Evolutionary conservation across 805 yeast genomes (phyloP), one percentile per base, ranked within the genome.

Genomic region (Kodamaea neixiangensis): DNA sequence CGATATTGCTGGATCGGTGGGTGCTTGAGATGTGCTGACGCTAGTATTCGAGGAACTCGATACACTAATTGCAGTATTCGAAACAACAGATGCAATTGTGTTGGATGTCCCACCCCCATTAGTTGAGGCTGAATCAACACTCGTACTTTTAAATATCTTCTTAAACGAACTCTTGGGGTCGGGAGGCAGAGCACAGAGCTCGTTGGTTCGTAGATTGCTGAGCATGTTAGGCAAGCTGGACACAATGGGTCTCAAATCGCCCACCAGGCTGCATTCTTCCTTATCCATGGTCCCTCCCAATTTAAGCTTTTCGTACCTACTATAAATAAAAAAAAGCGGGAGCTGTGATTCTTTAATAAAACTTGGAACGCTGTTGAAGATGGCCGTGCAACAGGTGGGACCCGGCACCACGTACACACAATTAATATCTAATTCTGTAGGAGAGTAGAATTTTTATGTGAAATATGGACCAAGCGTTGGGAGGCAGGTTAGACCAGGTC

Each of bases 181-280:
- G 13, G 46, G 46, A 9, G 20, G 29, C 14, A 17, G 44, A 6
- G 45, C 31, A 7, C 31, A 13, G 7, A 29, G 38, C 13, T 63
- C 68, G 39, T 60, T 61, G 6, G 63, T 47, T 10, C 71, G 54
- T 29, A 66, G 55, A 41, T 56, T 59, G 35, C 44, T 60, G 40
- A 62, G 58, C 25, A 65, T 47, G 10, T 54, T 44, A 3, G 71
- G 63, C 31, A 66, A 51, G 34, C 52, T 51, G 2, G 68, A 63
- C 53, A 54, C 64, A 9, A 66, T 57, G 17, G 68, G 67, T 11
- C 62, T 57, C 43, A 39, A 37, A 17, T 45, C 48, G 29, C 48
- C 35, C n/a, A 17, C 41, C 41, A 11, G 19, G 15, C 21, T 37
- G 21, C 21, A 19, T 2, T 15, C 41, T 14, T 37, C 41, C 41